Conservation (phyloP, 192 early-diverging fungal genomes). For the Geosiphon pyriformis region DNA sequence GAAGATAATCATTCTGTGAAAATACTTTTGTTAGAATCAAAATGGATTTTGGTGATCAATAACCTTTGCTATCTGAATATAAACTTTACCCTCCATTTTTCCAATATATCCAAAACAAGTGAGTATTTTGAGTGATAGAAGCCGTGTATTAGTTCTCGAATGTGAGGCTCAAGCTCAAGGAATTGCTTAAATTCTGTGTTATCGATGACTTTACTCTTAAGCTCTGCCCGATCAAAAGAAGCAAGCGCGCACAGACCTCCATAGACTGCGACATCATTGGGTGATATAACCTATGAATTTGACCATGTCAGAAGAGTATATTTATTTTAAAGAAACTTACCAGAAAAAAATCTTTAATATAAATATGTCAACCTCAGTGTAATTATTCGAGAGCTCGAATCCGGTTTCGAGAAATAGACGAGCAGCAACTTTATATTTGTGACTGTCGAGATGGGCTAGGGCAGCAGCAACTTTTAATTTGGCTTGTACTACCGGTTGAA, state of each 20-base stretch:
- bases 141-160: slow-evolving; percentile 60
- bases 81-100: slow-evolving; percentile 67
- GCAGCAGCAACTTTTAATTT: slow-evolving; percentile 63
- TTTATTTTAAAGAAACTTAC: slow-evolving; percentile 20
- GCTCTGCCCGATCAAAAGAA: slow-evolving; percentile 64
- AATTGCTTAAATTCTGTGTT: slow-evolving; percentile 69
- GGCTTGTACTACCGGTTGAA: slow-evolving; percentile 45
- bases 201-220: slow-evolving; percentile 66
- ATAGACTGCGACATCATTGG: slow-evolving; percentile 81
- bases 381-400: slow-evolving; percentile 41
- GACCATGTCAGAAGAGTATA: slow-evolving; percentile 26
- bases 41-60: no score
- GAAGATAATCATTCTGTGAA: slow-evolving; percentile 39
- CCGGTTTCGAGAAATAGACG: slow-evolving; percentile 51
- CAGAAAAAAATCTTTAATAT: neutral
- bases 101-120: slow-evolving; percentile 59
- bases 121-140: slow-evolving; percentile 78
- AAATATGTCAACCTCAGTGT: slow-evolving; percentile 35
- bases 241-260: slow-evolving; percentile 74
- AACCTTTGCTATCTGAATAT: no score
- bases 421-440: slow-evolving; percentile 60
- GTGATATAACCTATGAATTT: slow-evolving; percentile 48
- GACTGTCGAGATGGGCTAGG: slow-evolving; percentile 54
- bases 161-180: slow-evolving; percentile 78
- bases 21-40: no score